Percentiles rank a stretch among this genome's conserved stretches.
Evolutionary conservation across 2,329 filamentous ascomycete species (phyloP).

Genomic region (Fusarium fracticaudum): DNA sequence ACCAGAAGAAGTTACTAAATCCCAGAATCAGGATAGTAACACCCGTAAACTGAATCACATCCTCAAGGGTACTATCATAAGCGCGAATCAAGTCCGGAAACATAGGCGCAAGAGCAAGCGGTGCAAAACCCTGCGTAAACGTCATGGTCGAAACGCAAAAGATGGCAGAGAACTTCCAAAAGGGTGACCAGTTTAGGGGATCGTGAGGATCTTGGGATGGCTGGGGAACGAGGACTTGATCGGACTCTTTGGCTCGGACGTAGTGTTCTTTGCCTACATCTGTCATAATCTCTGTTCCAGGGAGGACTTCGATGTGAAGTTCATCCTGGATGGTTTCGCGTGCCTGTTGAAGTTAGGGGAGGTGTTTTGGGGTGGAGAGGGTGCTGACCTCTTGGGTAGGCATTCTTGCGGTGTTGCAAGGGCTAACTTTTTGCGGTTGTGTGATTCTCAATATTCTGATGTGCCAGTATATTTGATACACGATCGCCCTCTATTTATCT

Average conservation of each 20-base stretch:
- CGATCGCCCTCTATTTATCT: not conserved
- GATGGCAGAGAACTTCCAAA: constrained; percentile 9
- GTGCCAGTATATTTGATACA: accelerated
- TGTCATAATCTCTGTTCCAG: constrained; percentile 31
- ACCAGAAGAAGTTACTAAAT: constrained; percentile 3
- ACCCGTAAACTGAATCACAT: not conserved
- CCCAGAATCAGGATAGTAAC: not conserved
- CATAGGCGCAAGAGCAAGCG: constrained; percentile 3
- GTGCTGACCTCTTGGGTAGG: not conserved
- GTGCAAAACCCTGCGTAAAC: not conserved
- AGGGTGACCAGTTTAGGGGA: not conserved
- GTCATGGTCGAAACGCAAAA: constrained; percentile 4
- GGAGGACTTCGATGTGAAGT: constrained; percentile 28
- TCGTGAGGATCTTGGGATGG: constrained; percentile 7
- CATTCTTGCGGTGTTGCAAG: not conserved
- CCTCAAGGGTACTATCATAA: not conserved
- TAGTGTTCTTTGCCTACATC: constrained; percentile 30
- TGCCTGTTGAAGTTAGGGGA: not conserved
- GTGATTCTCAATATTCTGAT: not conserved
- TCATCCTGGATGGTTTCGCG: constrained; percentile 22
- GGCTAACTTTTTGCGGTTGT: accelerated
- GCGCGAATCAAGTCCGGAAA: not conserved
- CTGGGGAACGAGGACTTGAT: constrained; percentile 29
- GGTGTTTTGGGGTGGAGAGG: accelerated
- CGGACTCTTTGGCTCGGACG: constrained; percentile 19